Evolutionary conservation across 495 filamentous ascomycete genomes (phyloP).

Genomic region (Penicillium macrosclerotiorum): DNA sequence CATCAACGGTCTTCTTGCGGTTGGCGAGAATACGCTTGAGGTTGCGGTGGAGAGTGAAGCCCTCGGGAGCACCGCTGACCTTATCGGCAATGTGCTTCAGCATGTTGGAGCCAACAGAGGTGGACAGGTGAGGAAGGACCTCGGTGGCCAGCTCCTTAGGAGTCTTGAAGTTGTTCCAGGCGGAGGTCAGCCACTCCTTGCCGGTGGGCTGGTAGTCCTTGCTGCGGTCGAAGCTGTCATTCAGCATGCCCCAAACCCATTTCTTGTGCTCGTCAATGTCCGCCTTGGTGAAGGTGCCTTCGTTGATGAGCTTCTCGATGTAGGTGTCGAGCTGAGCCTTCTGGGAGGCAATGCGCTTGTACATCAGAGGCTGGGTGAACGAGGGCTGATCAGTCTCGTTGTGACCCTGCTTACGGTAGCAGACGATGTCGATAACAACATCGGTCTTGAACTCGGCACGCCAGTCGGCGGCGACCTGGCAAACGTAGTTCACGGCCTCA

Average conservation of each 20-base stretch:
- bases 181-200: constrained; percentile 97
- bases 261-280: constrained; percentile 99
- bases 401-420: constrained; percentile 98
- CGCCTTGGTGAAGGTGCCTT: constrained; percentile 92
- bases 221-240: constrained; percentile 92
- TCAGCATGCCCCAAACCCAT: constrained; percentile 99
- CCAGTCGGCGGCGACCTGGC: constrained; percentile 94
- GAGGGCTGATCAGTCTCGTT: constrained; percentile 99
- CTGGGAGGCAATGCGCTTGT: constrained; percentile 88
- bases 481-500: constrained; percentile 97
- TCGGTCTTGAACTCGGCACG: constrained; percentile 96
- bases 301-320: constrained; percentile 79
- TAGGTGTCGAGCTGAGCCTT: constrained; percentile 82
- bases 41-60: constrained; percentile 87
- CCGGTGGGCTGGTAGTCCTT: constrained; percentile 96
- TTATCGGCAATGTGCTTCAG: constrained; percentile 76
- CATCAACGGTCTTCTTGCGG: constrained; percentile 87
- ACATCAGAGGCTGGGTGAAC: constrained; percentile 99
- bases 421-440: constrained; percentile 96
- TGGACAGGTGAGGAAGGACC: constrained; percentile 88
- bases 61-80: constrained; percentile 74
- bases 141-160: constrained; percentile 96
- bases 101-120: constrained; percentile 66
- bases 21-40: constrained; percentile 91
- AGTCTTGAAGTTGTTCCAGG: constrained; percentile 99